phyloP scores from a whole-genome alignment of 1,139 yeast species.

The Saccharomycopsis hybrid region DNA sequence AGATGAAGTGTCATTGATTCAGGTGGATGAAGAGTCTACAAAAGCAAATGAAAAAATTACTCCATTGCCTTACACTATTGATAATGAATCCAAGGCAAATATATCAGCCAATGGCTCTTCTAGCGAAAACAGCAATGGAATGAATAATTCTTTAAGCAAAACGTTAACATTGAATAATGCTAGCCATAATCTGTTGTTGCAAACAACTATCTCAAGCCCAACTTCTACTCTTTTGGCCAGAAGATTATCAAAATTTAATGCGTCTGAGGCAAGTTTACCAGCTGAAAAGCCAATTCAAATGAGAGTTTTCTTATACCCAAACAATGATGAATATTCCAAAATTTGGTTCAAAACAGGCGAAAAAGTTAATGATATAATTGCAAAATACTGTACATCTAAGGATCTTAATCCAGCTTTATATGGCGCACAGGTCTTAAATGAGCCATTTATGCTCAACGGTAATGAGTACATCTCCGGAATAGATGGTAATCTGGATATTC shows the following conservation, averaged over 20 bases:
- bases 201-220: neutral
- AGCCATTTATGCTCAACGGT: constrained; percentile 2
- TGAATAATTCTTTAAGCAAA: constrained; percentile 2
- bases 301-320: constrained; percentile 14
- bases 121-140: neutral
- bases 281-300: constrained; percentile 2
- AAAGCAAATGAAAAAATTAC: constrained; percentile 36
- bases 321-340: constrained; percentile 8
- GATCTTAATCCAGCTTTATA: constrained; percentile 5
- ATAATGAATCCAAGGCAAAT: constrained; percentile 21
- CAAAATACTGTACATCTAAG: constrained; percentile 9
- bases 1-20: constrained; percentile 57
- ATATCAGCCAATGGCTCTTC: too few species aligned
- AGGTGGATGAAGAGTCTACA: constrained; percentile 35
- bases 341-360: constrained; percentile 2
- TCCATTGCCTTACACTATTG: constrained; percentile 47
- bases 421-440: constrained; percentile 11
- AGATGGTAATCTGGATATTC: constrained; percentile 6
- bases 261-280: constrained; percentile 8
- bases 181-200: constrained; percentile 1
- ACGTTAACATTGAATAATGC: constrained; percentile 3
- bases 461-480: constrained; percentile 1
- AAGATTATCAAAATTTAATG: constrained; percentile 5
- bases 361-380: constrained; percentile 4
- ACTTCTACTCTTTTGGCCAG: constrained; percentile 5